These are phyloP conservation scores for Wilcoxina mikolae DNA, from an alignment of 495 filamentous ascomycete species.

Conservation along the genomic window DNA sequence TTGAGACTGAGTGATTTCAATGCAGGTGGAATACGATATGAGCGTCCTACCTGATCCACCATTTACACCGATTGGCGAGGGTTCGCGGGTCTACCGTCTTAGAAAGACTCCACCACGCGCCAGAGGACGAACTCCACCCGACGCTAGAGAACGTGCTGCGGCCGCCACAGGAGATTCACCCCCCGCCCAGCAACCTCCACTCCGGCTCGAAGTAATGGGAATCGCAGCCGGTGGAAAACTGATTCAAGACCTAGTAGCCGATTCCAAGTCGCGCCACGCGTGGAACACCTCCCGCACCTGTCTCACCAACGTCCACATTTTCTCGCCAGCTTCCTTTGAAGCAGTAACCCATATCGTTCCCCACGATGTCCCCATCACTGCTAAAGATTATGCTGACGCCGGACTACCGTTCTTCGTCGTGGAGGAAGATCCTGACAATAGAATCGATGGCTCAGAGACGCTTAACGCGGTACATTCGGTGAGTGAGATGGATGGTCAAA, in stretches of 20 bases:
- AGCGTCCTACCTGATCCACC: too few species aligned
- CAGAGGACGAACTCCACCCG: too few species aligned
- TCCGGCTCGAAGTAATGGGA: not conserved
- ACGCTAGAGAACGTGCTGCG: too few species aligned
- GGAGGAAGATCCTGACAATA: not conserved
- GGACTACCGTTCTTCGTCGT: not conserved
- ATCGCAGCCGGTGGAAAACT: not conserved
- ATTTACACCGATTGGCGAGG: too few species aligned
- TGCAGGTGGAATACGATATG: too few species aligned
- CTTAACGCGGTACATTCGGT: not conserved
- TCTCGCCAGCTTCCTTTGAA: not conserved
- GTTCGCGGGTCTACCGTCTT: too few species aligned
- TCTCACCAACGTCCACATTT: not conserved
- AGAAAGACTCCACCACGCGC: too few species aligned
- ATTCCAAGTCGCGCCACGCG: not conserved
- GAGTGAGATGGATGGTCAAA: not conserved
- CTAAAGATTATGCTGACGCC: not conserved
- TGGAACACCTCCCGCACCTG: not conserved
- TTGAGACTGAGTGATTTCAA: too few species aligned
- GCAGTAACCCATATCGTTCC: not conserved
- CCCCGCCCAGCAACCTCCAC: too few species aligned
- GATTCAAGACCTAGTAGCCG: not conserved
- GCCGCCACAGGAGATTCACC: too few species aligned
- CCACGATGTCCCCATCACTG: not conserved
- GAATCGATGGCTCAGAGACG: not conserved